Evolutionary conservation across 495 filamentous ascomycete genomes (phyloP), one percentile per base, ranked within the genome.

Genomic region (Tuber borchii): DNA sequence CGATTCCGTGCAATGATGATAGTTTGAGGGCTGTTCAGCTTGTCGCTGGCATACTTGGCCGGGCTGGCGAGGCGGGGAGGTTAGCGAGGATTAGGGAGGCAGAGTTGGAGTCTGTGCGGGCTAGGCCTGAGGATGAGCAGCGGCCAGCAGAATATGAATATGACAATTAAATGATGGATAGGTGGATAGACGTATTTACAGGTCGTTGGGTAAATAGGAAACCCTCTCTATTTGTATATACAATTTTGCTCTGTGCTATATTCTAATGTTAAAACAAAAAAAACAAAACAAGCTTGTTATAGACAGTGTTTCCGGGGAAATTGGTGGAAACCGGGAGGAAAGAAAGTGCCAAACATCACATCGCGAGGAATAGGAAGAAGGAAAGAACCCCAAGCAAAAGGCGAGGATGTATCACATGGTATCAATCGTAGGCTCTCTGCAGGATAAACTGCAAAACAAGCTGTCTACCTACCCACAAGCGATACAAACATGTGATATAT

Each of bases 1-100:
- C 93, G 4, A 97, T 99, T 78, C 95, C 95, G 8, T 92, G 93
- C 31, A 99, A 99, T 83, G 95, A 99, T 82, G 95, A 99, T 84
- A 92, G 93, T 89, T 80, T 97, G 79, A 90, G 94, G 31, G 89
- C 90, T 76, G 87, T 93, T 26, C 87, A 90, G 80, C 86, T 98
- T 75, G 93, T 99, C 82, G 92, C 92, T 16, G 93, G 93, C 65
- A 89, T 94, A 12, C 86, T 99, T 19, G 96, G 94, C 6, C 87
- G 91, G 6, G 95, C 96, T 8, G 95, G 93, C 16, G 85, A 97
- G 84, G 86, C 88, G 70, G 95, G 95, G 44, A 90, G 94, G 80
- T 76, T 85, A 75, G 85, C 87, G 75, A 88, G 95, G 74, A 81
- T 90, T 40, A 85, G 86, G 69, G 86, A 86, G 71, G 94, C 93